Conservation (phyloP, 768 basidiomycete species). For the Rubroboletus satanas region DNA sequence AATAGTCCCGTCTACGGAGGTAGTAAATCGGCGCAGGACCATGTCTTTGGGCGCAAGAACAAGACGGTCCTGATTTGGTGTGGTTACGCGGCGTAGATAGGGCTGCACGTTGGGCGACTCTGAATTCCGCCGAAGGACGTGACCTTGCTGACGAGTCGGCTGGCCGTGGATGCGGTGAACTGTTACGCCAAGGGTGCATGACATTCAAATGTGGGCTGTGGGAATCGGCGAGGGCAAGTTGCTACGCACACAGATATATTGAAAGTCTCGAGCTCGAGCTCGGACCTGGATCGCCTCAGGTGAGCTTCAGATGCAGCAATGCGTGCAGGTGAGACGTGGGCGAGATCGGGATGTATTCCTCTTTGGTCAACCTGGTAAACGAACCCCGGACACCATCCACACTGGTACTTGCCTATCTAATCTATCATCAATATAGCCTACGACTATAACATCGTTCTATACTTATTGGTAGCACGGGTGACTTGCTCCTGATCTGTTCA, state of each 20-base stretch:
- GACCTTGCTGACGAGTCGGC: constrained; percentile 8
- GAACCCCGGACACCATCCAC: constrained; percentile 22
- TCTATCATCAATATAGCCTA: not conserved
- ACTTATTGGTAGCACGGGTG: not conserved
- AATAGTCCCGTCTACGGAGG: constrained; percentile 67
- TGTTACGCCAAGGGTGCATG: constrained; percentile 1
- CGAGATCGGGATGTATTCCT: not conserved
- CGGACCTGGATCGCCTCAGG: constrained; percentile 12
- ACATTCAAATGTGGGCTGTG: constrained; percentile 2
- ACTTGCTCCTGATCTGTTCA: not conserved
- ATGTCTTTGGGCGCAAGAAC: constrained; percentile 30
- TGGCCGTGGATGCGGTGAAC: not conserved
- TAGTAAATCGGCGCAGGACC: constrained; percentile 54
- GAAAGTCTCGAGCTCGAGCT: constrained; percentile 3
- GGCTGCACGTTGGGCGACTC: not conserved
- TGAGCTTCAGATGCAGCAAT: constrained; percentile 20
- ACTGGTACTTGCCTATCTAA: not conserved
- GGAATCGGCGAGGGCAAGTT: constrained; percentile 3
- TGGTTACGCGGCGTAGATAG: not conserved
- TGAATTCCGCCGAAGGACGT: constrained; percentile 13
- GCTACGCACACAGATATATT: constrained; percentile 12
- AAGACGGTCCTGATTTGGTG: constrained; percentile 1
- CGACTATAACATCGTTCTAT: not conserved
- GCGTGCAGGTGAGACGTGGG: constrained; percentile 6
- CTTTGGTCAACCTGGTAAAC: constrained; percentile 1